phyloP scores from a whole-genome alignment of 106 monocot genomes.

The Dendrobium huoshanense region DNA sequence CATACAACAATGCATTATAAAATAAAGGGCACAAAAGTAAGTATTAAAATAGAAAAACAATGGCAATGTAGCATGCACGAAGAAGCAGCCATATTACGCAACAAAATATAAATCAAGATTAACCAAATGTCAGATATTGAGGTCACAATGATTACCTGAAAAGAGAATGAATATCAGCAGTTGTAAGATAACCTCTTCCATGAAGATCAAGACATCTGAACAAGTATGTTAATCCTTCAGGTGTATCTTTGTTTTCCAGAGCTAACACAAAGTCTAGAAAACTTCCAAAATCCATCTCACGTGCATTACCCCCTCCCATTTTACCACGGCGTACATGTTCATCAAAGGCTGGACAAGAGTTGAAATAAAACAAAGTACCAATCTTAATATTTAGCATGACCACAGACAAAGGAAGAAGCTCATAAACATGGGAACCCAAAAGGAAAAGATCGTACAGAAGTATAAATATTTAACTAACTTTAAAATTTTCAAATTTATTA shows the following conservation, averaged over 20 bases:
- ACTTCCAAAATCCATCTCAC: constrained; percentile 99
- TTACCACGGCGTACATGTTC: constrained; percentile 94
- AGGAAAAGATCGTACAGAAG: background rate
- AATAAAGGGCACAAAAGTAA: background rate
- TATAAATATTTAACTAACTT: background rate
- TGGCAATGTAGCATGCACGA: background rate
- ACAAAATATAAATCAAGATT: background rate
- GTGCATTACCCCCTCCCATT: constrained; percentile 73
- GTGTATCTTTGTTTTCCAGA: constrained; percentile 93
- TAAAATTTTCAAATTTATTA: background rate
- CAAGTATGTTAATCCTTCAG: constrained; percentile 90
- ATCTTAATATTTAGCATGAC: background rate
- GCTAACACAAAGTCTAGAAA: constrained; percentile 99
- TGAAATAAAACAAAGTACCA: background rate
- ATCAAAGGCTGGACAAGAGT: constrained; percentile 64
- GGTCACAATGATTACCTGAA: constrained; percentile 56
- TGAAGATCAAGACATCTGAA: constrained; percentile 94
- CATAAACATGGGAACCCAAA: background rate
- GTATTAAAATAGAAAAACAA: background rate
- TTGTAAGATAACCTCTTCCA: constrained; percentile 88
- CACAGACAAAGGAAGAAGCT: background rate
- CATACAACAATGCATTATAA: background rate
- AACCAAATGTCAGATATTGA: background rate
- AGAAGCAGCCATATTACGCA: background rate
- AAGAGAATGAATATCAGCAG: constrained; percentile 91